Evolutionary conservation across 768 basidiomycete genomes (phyloP).

Genomic region (Rhodotorula sphaerocarpa): DNA sequence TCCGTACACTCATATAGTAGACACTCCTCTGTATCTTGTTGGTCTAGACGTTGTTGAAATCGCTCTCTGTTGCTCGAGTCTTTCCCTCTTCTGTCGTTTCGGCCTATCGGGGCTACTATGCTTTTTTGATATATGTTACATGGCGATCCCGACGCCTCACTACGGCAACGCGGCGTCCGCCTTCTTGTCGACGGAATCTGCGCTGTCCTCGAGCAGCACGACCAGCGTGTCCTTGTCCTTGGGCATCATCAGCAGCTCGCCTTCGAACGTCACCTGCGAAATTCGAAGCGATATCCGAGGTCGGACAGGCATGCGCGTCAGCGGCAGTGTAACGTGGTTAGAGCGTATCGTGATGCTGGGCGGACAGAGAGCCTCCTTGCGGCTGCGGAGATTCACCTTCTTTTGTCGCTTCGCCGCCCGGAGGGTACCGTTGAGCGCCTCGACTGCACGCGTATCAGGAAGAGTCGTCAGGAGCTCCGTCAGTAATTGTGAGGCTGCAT

Average conservation of each 20-base stretch:
- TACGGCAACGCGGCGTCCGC: not conserved
- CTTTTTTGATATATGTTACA: too few relatives aligned
- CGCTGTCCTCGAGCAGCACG: not conserved
- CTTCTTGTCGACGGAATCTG: not conserved
- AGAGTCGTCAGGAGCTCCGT: not conserved
- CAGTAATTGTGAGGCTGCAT: not conserved
- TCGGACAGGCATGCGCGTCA: too few relatives aligned
- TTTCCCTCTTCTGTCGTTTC: too few relatives aligned
- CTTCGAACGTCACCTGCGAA: constrained; percentile 20
- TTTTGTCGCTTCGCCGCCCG: constrained; percentile 32
- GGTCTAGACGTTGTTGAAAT: too few relatives aligned
- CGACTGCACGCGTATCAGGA: constrained; percentile 1
- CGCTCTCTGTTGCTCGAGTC: too few relatives aligned
- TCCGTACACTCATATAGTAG: too few relatives aligned
- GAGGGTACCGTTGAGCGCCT: constrained; percentile 32
- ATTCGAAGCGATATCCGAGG: too few relatives aligned
- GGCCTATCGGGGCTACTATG: too few relatives aligned
- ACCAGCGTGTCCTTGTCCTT: constrained; percentile 19
- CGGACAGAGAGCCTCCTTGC: not conserved
- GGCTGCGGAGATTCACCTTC: constrained; percentile 1
- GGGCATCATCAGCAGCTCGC: constrained; percentile 35
- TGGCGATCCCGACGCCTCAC: not conserved
- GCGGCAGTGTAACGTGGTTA: not conserved
- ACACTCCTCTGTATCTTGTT: too few relatives aligned
- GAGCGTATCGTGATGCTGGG: not conserved